A percentile compares a stretch with the other conserved stretches of the same genome.
Conservation (phyloP, 176 grass and related monocot species). For the Aegilops tauschii region DNA sequence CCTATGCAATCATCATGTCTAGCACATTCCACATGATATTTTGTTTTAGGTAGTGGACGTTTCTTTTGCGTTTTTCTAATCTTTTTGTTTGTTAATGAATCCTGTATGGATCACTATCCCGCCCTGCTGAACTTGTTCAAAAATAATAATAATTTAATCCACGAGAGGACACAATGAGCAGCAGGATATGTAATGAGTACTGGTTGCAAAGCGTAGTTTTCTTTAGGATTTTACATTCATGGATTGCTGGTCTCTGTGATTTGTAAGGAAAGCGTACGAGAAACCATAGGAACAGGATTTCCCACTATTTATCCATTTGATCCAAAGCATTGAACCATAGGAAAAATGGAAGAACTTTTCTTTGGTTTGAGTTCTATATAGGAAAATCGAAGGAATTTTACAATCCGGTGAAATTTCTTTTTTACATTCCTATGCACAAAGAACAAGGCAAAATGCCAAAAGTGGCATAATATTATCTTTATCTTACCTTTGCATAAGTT, state of each 20-base stretch:
- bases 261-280: too few relatives aligned
- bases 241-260: too few relatives aligned
- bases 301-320: background rate
- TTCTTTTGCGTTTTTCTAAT: too few relatives aligned
- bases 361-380: background rate
- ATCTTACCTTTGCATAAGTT: too few relatives aligned
- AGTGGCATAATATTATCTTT: too few relatives aligned
- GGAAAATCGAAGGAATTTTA: background rate
- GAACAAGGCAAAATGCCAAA: background rate
- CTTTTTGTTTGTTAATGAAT: too few relatives aligned
- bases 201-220: too few relatives aligned
- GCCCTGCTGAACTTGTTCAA: background rate
- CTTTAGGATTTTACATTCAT: too few relatives aligned
- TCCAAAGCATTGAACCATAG: background rate
- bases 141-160: background rate
- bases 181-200: background rate
- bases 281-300: background rate
- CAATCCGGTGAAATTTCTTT: background rate
- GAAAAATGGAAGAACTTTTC: too few relatives aligned
- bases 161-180: background rate
- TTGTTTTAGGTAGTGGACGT: too few relatives aligned
- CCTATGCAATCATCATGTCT: too few relatives aligned
- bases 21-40: too few relatives aligned
- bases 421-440: background rate
- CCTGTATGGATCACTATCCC: background rate